Evolutionary conservation across 805 yeast genomes (phyloP).

Genomic region (Saccharomycopsis capsularis): DNA sequence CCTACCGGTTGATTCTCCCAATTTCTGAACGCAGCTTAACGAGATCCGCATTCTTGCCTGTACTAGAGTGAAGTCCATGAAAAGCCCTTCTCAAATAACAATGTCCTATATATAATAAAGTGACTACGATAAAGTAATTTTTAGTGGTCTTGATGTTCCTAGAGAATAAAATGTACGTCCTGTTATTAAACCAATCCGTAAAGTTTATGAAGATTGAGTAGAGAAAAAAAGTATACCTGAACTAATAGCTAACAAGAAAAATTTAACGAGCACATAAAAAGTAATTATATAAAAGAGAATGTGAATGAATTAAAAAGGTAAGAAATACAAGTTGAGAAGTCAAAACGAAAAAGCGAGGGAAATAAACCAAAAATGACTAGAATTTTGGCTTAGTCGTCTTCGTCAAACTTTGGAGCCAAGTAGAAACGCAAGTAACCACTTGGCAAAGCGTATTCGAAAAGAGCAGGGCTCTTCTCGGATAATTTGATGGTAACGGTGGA

Average conservation of each 20-base stretch:
- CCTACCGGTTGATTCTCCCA: constrained; percentile 80
- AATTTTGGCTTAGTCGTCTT: constrained; percentile 39
- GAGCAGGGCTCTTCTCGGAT: constrained; percentile 87
- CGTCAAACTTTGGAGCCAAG: constrained; percentile 97
- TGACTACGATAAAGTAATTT: too few species aligned
- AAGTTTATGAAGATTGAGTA: too few species aligned
- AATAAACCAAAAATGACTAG: neutral
- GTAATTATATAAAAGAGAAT: neutral
- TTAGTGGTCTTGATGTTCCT: too few species aligned
- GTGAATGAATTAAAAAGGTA: neutral
- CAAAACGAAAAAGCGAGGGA: neutral
- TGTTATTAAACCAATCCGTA: too few species aligned
- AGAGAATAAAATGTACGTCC: too few species aligned
- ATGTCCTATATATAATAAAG: neutral
- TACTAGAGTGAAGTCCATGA: constrained; percentile 18
- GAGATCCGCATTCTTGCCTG: constrained; percentile 47
- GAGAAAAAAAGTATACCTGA: too few species aligned
- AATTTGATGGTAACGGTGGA: constrained; percentile 73
- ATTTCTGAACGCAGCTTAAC: constrained; percentile 51
- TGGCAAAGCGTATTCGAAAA: constrained; percentile 84
- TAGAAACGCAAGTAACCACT: constrained; percentile 93
- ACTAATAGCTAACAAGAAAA: too few species aligned
- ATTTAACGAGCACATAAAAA: neutral
- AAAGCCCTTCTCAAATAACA: too few species aligned
- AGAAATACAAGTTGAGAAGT: neutral